Evolutionary conservation across 2,329 filamentous ascomycete genomes (phyloP), one percentile per base, ranked within the genome.

Genomic region (Lecanicillium sp.): DNA sequence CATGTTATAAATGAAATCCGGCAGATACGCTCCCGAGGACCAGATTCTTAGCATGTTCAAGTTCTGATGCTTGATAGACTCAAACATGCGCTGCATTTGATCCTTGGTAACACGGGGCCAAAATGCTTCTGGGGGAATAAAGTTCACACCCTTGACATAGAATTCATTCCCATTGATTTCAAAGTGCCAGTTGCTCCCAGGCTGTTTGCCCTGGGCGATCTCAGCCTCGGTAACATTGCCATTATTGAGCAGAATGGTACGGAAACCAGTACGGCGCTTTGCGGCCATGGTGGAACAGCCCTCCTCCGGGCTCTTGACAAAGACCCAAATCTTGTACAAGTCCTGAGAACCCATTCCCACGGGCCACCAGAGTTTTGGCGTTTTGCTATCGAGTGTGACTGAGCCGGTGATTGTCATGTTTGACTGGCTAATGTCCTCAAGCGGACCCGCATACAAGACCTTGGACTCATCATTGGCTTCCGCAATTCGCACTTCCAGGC

Each of bases 21-120:
- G 75, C 1, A 68, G 62, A 44, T 80, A 81, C 2, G 71, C 68
- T 3, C 76, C 74, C 15, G 68, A 73, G 11, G 74, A 65, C 77
- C 77, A 80, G 2, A 80, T 69, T 5, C 76, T 65, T 4, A 80
- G 63, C 75, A 80, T 78, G 48, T 80, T 80, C 50, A 80, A 76
- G 43, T 80, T 77, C 13, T 41, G 39, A 3, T 71, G 74, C 17
- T 65, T 65, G 2, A 74, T 62, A 3, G 71, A 70, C 0, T 71
- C 66, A 40, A 42, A 38, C 18, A 75, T 60, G 38, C 66, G 60
- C 5, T 57, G 53, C 47, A 81, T 75, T 31, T 65, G 67, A 1
- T 58, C 56, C 17, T 61, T 53, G 0, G 73, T 78, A 5, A 80
- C 75, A 31, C 74, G 62, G 1, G 76, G 68, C 74, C 75, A 80